Evolutionary conservation across 2,329 filamentous ascomycete species (phyloP).

Genomic region (Pseudocercospora musae): DNA sequence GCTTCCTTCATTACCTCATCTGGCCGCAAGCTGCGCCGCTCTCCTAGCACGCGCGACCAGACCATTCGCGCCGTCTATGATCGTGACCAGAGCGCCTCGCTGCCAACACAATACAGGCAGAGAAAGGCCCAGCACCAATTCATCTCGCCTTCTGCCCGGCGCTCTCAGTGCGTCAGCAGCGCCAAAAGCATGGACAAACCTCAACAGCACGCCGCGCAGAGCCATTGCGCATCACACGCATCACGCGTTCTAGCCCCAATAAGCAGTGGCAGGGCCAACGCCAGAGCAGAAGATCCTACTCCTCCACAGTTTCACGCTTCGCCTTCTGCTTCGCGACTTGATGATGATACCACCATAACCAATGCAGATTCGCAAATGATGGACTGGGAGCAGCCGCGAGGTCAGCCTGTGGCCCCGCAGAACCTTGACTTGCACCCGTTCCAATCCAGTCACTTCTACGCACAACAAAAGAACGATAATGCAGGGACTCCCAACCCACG

Average conservation of each 20-base stretch:
- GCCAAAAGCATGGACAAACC: no score
- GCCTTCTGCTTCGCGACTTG: background rate
- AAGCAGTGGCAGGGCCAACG: background rate
- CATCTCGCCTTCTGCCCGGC: background rate
- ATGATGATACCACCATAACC: background rate
- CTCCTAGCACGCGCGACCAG: background rate
- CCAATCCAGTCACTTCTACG: background rate
- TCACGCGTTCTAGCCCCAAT: background rate
- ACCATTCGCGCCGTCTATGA: constrained; percentile 1
- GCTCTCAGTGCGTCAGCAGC: background rate
- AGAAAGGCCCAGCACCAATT: background rate
- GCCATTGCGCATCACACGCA: background rate
- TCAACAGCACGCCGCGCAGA: background rate
- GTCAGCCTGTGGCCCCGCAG: background rate
- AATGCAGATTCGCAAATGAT: background rate
- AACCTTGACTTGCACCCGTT: background rate
- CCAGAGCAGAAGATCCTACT: background rate
- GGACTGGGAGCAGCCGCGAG: background rate
- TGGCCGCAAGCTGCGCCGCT: background rate
- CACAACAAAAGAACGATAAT: background rate
- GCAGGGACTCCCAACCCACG: background rate
- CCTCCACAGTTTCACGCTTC: background rate
- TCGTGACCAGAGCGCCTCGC: background rate
- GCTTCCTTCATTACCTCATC: background rate
- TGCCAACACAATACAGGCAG: background rate